These are phyloP conservation scores for Artemisia tridentata DNA, from an alignment of 129 eudicot species.

Conservation along the genomic window DNA sequence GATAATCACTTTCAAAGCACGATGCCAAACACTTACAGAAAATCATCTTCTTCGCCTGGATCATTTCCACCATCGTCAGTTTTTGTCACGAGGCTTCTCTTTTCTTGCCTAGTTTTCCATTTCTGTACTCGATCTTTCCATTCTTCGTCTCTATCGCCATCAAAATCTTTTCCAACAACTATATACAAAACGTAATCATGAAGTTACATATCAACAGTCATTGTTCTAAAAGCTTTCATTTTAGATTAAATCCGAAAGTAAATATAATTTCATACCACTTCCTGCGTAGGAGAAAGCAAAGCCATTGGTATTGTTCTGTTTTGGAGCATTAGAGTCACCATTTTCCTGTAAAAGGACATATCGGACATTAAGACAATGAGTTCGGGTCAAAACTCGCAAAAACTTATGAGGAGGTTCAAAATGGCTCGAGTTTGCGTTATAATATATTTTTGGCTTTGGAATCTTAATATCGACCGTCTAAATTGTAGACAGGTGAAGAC, in stretches of 20 bases:
- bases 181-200: constrained; percentile 20
- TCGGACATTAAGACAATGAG: not conserved
- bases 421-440: too few relatives aligned
- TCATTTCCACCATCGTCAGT: constrained; percentile 55
- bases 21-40: constrained; percentile 46
- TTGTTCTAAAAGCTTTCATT: not conserved
- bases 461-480: too few relatives aligned
- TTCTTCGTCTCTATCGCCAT: constrained; percentile 75
- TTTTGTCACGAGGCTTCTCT: constrained; percentile 67
- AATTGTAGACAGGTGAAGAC: too few relatives aligned
- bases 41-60: constrained; percentile 74
- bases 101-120: constrained; percentile 96
- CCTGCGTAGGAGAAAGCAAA: constrained; percentile 77
- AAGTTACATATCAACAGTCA: constrained; percentile 1
- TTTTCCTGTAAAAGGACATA: constrained; percentile 45
- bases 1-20: too few relatives aligned
- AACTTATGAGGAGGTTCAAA: not conserved
- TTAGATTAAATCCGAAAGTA: not conserved
- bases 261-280: constrained; percentile 53
- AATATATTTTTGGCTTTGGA: too few relatives aligned
- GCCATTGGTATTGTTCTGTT: constrained; percentile 56
- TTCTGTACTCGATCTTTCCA: constrained; percentile 97
- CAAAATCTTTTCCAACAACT: constrained; percentile 83
- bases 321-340: constrained; percentile 55
- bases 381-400: not conserved